Evolutionary conservation across 2,329 filamentous ascomycete genomes (phyloP).

Genomic region (Eutypella sp.): DNA sequence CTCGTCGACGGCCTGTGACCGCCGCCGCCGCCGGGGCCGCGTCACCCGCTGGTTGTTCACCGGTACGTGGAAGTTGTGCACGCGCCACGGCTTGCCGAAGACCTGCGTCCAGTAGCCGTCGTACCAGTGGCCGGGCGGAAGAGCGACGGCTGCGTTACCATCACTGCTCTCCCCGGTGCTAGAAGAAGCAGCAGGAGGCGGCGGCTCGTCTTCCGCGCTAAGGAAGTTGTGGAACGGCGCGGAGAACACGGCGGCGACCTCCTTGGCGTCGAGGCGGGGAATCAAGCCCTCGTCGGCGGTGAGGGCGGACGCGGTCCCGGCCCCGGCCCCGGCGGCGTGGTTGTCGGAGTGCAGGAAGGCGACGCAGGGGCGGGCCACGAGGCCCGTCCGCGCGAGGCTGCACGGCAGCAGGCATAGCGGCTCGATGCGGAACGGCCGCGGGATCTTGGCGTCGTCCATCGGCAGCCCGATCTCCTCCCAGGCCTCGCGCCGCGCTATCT

Average conservation of each 20-base stretch:
- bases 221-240: slow-evolving; percentile 85
- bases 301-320: slow-evolving; percentile 28
- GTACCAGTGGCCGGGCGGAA: slow-evolving; percentile 69
- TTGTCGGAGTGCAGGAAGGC: slow-evolving; percentile 68
- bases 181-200: slow-evolving; percentile 14
- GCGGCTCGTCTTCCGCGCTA: slow-evolving; percentile 50
- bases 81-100: slow-evolving; percentile 71
- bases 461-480: slow-evolving; percentile 91
- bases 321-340: slow-evolving; percentile 19
- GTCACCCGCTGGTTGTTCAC: slow-evolving; percentile 65
- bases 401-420: slow-evolving; percentile 81
- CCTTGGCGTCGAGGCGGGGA: slow-evolving; percentile 77
- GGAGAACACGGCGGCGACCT: slow-evolving; percentile 91
- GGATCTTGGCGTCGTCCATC: slow-evolving; percentile 61
- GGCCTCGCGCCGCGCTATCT: slow-evolving; percentile 85
- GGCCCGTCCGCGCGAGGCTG: slow-evolving; percentile 66
- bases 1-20: no score
- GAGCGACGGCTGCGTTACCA: slow-evolving; percentile 28
- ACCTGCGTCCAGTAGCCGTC: slow-evolving; percentile 75
- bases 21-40: slow-evolving; percentile 38
- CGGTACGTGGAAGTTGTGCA: slow-evolving; percentile 92
- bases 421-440: slow-evolving; percentile 76
- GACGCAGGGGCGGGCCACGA: slow-evolving; percentile 71
- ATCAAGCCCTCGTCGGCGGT: slow-evolving; percentile 67
- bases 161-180: slow-evolving; percentile 28